Conservation (phyloP, 2,329 filamentous ascomycete genomes). For the Aschersonia sp. region DNA sequence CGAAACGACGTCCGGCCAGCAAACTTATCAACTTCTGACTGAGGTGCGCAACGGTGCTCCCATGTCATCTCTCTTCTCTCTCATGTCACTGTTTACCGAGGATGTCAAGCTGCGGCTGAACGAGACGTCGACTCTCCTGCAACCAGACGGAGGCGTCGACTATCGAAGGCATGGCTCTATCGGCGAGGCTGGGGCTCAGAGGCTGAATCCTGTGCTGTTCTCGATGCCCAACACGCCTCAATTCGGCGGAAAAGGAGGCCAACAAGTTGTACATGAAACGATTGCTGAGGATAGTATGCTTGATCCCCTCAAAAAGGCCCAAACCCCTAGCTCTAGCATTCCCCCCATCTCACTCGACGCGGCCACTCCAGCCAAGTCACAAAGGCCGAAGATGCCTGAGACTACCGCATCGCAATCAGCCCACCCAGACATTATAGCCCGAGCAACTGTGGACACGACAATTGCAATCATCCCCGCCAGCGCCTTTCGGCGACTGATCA, state of each 20-base stretch:
- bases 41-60: conserved; percentile 96
- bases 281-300: conserved; percentile 7
- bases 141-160: conserved; percentile 10
- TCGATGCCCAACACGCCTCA: conserved; percentile 25
- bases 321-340: conserved; percentile 32
- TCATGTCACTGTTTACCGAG: conserved; percentile 92
- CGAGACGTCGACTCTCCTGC: conserved; percentile 33
- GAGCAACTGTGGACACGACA: conserved; percentile 90
- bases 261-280: conserved; percentile 1
- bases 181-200: conserved; percentile 5
- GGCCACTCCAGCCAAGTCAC: conserved; percentile 12
- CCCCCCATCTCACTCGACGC: conserved; percentile 63
- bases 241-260: conserved; percentile 13
- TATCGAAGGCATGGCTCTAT: conserved; percentile 15
- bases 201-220: conserved; percentile 5
- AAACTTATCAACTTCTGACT: conserved; percentile 87
- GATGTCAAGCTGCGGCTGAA: conserved; percentile 69
- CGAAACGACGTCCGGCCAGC: conserved; percentile 51
- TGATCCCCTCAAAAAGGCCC: conserved; percentile 3
- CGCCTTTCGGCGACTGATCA: conserved; percentile 82
- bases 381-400: conserved; percentile 25
- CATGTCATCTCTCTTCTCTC: conserved; percentile 97
- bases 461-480: conserved; percentile 97
- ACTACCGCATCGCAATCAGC: conserved; percentile 54
- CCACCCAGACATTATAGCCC: conserved; percentile 93